Percentiles rank a stretch among this genome's conserved stretches.
phyloP scores from a whole-genome alignment of 805 yeast genomes.

The Kazachstania psychrophila region DNA sequence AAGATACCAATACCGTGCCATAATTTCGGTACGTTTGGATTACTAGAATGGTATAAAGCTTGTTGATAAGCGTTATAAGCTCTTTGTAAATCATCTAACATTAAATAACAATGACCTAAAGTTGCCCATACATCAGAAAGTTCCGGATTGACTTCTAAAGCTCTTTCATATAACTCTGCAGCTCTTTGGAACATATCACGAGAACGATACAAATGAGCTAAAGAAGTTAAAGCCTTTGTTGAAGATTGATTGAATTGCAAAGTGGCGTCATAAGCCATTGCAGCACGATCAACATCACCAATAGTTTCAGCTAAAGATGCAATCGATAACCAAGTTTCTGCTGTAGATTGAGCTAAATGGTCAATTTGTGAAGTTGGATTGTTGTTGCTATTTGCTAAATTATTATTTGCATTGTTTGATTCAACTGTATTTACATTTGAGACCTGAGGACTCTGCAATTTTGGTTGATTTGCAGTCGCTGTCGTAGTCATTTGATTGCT shows the following conservation, averaged over 20 bases:
- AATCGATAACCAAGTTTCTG: constrained; percentile 81
- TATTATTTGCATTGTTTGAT: not conserved
- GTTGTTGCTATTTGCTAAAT: not conserved
- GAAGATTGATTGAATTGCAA: constrained; percentile 79
- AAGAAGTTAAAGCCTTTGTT: constrained; percentile 71
- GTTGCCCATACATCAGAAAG: constrained; percentile 97
- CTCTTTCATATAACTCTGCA: constrained; percentile 86
- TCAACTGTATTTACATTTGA: not conserved
- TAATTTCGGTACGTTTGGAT: constrained; percentile 89
- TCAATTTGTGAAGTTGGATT: constrained; percentile 19
- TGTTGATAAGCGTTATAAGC: constrained; percentile 96
- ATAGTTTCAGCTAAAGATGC: constrained; percentile 84
- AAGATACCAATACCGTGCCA: constrained; percentile 99
- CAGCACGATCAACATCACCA: constrained; percentile 83
- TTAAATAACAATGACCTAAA: constrained; percentile 89
- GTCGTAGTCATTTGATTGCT: constrained; percentile 2
- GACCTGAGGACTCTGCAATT: constrained; percentile 1
- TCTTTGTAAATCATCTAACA: constrained; percentile 91
- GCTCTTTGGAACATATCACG: constrained; percentile 89
- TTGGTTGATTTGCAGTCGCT: not conserved
- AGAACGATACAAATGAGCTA: constrained; percentile 82
- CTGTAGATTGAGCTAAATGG: constrained; percentile 44
- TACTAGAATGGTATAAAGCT: constrained; percentile 81
- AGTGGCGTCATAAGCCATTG: constrained; percentile 80
- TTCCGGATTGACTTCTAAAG: constrained; percentile 70